phyloP scores from a whole-genome alignment of 768 basidiomycete species.

The Auricularia sp. region DNA sequence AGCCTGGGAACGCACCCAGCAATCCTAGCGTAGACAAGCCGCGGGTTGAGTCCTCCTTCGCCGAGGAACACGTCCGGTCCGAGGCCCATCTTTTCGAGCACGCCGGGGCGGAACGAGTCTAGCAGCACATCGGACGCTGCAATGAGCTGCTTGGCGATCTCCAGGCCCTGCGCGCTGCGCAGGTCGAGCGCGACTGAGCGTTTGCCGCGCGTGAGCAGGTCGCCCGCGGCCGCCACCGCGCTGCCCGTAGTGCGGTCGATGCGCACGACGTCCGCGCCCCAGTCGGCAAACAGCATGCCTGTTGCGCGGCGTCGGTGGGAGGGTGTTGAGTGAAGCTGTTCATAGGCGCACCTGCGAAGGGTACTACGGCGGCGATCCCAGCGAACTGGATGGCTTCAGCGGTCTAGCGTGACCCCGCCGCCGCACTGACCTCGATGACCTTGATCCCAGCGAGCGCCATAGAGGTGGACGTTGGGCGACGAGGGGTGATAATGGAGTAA shows the following conservation, averaged over 20 bases:
- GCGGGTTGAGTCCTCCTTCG: conserved; percentile 44
- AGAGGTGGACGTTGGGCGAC: background rate
- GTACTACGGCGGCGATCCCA: conserved; percentile 64
- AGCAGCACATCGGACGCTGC: conserved; percentile 66
- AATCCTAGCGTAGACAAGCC: conserved; percentile 63
- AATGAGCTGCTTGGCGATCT: conserved; percentile 47
- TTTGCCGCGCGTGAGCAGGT: conserved; percentile 61
- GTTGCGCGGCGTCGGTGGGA: too few relatives aligned
- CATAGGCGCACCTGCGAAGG: conserved; percentile 43
- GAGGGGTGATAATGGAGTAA: background rate
- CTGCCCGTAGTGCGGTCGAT: conserved; percentile 48
- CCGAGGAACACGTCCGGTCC: conserved; percentile 69
- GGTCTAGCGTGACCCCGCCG: background rate
- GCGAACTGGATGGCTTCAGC: conserved; percentile 43
- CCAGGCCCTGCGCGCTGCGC: conserved; percentile 49
- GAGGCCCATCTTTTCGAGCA: conserved; percentile 65
- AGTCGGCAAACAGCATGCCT: conserved; percentile 62
- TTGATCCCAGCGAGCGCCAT: conserved; percentile 9
- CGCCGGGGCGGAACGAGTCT: conserved; percentile 76
- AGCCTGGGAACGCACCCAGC: conserved; percentile 32
- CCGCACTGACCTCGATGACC: conserved; percentile 12
- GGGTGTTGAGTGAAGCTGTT: background rate
- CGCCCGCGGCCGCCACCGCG: conserved; percentile 22
- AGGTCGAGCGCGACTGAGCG: conserved; percentile 63
- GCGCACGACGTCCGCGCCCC: conserved; percentile 66